These are phyloP conservation scores for Cornus kousa DNA, from an alignment of 148 eudicot species.

Conservation along the genomic window DNA sequence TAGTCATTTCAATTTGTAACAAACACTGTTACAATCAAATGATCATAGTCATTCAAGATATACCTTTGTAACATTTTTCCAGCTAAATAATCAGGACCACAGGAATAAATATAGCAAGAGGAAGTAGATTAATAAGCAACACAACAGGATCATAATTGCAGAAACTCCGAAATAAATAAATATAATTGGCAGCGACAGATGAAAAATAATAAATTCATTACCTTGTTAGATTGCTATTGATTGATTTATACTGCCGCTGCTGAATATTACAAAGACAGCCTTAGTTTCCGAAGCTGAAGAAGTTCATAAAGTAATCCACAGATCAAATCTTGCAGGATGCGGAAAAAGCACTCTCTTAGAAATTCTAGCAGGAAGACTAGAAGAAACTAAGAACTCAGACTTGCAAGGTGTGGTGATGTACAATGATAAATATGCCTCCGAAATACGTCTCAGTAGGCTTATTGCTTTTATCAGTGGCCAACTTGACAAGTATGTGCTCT, in stretches of 20 bases:
- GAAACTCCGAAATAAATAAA: background rate
- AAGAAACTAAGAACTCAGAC: slow-evolving; percentile 5
- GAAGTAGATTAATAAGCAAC: background rate
- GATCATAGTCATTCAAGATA: too few relatives aligned
- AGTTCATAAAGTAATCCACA: background rate
- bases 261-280: background rate
- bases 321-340: slow-evolving; percentile 12
- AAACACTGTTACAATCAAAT: too few relatives aligned
- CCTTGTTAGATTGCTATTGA: background rate
- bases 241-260: background rate
- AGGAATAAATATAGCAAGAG: background rate
- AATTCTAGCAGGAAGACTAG: slow-evolving; percentile 18
- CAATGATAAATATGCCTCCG: slow-evolving; percentile 11
- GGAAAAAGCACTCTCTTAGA: slow-evolving; percentile 19
- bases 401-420: slow-evolving; percentile 17
- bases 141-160: background rate
- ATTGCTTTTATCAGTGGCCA: slow-evolving; percentile 19
- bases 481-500: slow-evolving; percentile 14
- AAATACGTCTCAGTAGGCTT: slow-evolving; percentile 18
- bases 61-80: too few relatives aligned
- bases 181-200: too few relatives aligned
- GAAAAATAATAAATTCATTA: background rate
- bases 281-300: background rate
- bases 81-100: too few relatives aligned
- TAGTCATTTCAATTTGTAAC: too few relatives aligned